These are phyloP conservation scores for Polychaeton citri DNA, from an alignment of 2,329 filamentous ascomycete genomes.

Conservation along the genomic window DNA sequence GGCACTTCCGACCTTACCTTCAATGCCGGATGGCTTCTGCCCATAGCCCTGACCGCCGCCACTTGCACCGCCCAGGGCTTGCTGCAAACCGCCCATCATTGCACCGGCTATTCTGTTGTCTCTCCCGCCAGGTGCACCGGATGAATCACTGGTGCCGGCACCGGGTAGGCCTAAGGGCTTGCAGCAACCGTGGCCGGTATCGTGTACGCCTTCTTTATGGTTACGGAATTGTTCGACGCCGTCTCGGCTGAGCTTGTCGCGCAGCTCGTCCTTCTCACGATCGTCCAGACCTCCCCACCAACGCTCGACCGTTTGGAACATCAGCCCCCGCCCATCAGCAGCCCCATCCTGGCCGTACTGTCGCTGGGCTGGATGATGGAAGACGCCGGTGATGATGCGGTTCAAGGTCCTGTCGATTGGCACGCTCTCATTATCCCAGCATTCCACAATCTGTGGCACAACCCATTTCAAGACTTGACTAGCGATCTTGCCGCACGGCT, in stretches of 20 bases:
- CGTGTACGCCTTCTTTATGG: slow-evolving; percentile 73
- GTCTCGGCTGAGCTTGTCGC: slow-evolving; percentile 60
- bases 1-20: slow-evolving; percentile 32
- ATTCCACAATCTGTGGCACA: slow-evolving; percentile 76
- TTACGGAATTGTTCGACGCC: slow-evolving; percentile 69
- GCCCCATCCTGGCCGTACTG: slow-evolving; percentile 56
- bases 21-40: not conserved
- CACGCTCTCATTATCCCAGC: slow-evolving; percentile 64
- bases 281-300: slow-evolving; percentile 67
- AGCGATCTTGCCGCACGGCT: slow-evolving; percentile 72
- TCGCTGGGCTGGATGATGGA: slow-evolving; percentile 78
- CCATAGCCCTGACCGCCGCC: slow-evolving; percentile 4
- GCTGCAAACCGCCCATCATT: slow-evolving; percentile 21
- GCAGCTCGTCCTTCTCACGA: slow-evolving; percentile 51
- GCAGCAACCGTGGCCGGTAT: slow-evolving; percentile 75
- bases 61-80: slow-evolving; percentile 10
- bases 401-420: slow-evolving; percentile 59
- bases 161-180: slow-evolving; percentile 69
- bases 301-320: slow-evolving; percentile 66
- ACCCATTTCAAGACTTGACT: slow-evolving; percentile 70
- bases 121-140: slow-evolving; percentile 32
- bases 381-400: slow-evolving; percentile 66
- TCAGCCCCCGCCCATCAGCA: slow-evolving; percentile 55
- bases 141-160: slow-evolving; percentile 26
- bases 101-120: slow-evolving; percentile 13